phyloP scores from a whole-genome alignment of 768 basidiomycete genomes.

The Pholiota conissans region DNA sequence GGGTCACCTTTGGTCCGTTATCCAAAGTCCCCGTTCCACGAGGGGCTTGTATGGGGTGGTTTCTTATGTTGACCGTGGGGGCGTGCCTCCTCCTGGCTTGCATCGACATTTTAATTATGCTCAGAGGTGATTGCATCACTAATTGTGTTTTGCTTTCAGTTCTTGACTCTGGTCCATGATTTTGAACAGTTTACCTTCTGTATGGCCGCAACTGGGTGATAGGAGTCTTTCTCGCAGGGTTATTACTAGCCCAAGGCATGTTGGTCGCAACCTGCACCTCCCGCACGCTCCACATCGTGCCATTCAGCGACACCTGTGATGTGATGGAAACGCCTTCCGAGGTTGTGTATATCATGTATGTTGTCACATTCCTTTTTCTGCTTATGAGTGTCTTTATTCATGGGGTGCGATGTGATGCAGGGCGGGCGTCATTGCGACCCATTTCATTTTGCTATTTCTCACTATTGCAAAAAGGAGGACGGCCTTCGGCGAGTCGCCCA shows the following conservation, averaged over 20 bases:
- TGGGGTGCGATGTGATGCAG: not conserved
- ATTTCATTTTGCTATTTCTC: constrained; percentile 12
- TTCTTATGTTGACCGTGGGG: constrained; percentile 10
- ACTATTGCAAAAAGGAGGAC: constrained; percentile 17
- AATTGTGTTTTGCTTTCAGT: not conserved
- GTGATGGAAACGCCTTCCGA: constrained; percentile 14
- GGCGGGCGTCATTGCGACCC: constrained; percentile 13
- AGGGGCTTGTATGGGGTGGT: constrained; percentile 13
- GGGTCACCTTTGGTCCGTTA: constrained; percentile 7
- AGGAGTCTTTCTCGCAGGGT: constrained; percentile 7
- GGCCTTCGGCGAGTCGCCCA: constrained; percentile 13
- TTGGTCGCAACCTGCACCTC: constrained; percentile 12
- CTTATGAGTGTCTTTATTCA: not conserved
- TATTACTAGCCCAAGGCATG: constrained; percentile 8
- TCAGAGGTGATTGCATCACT: constrained; percentile 11
- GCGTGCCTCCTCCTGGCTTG: constrained; percentile 14
- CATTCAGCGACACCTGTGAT: constrained; percentile 16
- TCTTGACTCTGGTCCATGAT: not conserved
- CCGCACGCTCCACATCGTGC: constrained; percentile 9
- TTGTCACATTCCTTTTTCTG: not conserved
- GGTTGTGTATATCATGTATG: constrained; percentile 16
- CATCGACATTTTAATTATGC: constrained; percentile 16
- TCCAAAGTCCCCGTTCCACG: constrained; percentile 10
- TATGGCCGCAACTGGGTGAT: constrained; percentile 15
- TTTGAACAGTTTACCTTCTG: constrained; percentile 12